Evolutionary conservation across 768 basidiomycete genomes (phyloP).

Genomic region (Paxillus rubicundulus): DNA sequence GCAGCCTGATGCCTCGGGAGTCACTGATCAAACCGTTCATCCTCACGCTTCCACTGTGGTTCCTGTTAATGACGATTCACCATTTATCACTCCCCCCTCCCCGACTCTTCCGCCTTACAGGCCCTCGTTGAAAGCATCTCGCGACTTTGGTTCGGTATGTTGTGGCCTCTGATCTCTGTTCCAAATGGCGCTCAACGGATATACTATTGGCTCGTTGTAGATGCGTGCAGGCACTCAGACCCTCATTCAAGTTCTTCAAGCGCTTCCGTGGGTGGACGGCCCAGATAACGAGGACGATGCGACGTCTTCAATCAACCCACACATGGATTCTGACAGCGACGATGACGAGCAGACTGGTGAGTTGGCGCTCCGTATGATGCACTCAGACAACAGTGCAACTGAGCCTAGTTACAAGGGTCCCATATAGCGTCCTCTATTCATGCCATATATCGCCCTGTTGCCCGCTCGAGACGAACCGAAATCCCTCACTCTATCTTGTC

Average conservation of each 20-base stretch:
- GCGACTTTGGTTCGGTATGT: conserved; percentile 69
- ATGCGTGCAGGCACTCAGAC: conserved; percentile 88
- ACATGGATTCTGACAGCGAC: conserved; percentile 57
- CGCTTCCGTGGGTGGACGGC: conserved; percentile 72
- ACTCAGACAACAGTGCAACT: neutral
- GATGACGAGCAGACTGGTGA: conserved; percentile 54
- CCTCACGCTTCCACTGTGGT: conserved; percentile 8
- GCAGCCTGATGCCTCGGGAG: conserved; percentile 16
- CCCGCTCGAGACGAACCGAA: conserved; percentile 54
- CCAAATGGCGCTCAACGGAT: neutral
- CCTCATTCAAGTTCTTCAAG: conserved; percentile 84
- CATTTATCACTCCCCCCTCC: conserved; percentile 74
- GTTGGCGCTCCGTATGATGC: conserved; percentile 19
- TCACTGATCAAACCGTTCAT: neutral
- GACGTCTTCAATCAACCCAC: conserved; percentile 38
- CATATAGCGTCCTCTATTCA: conserved; percentile 83
- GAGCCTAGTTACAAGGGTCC: conserved; percentile 30
- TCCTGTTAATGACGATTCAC: conserved; percentile 46
- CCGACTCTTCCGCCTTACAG: conserved; percentile 48
- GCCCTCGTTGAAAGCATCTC: conserved; percentile 52
- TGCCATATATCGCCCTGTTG: conserved; percentile 79
- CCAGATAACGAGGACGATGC: conserved; percentile 69
- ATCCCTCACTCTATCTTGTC: conserved; percentile 16
- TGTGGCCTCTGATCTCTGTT: conserved; percentile 10
- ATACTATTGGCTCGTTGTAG: conserved; percentile 37